Conservation (phyloP, 306 rosid species). For the Gillenia trifoliata region DNA sequence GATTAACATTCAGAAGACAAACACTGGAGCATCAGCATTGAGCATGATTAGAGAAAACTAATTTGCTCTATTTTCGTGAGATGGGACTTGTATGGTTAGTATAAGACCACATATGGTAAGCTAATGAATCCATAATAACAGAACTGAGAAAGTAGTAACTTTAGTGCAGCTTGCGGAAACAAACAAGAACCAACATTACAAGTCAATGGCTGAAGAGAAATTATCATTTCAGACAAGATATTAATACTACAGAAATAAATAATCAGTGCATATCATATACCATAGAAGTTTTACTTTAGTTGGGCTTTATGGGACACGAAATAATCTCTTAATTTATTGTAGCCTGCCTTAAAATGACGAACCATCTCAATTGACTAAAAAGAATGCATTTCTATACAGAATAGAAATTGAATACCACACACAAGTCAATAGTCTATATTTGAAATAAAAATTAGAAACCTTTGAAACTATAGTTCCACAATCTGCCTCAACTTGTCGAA, state of each 20-base stretch:
- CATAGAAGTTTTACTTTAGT: background rate
- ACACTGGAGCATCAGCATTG: conserved; percentile 1
- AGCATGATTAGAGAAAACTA: background rate
- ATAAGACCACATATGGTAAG: background rate
- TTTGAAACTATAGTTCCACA: conserved; percentile 86
- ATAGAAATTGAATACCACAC: background rate
- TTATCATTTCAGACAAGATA: background rate
- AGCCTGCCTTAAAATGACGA: background rate
- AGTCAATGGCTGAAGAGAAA: background rate
- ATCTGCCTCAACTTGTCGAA: conserved; percentile 83
- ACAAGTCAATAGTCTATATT: background rate
- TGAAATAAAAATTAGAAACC: conserved; percentile 29
- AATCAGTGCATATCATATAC: background rate
- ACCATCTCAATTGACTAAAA: background rate
- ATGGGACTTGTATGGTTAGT: background rate
- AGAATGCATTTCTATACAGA: background rate
- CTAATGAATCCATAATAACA: background rate
- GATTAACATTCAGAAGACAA: conserved; percentile 8
- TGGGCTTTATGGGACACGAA: background rate
- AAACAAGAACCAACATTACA: background rate
- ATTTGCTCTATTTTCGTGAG: background rate
- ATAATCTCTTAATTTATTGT: background rate
- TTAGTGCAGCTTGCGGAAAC: background rate
- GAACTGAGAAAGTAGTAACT: background rate
- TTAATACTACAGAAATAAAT: background rate